phyloP scores from a whole-genome alignment of 257 asterid species.

The Jacaranda copaia region DNA sequence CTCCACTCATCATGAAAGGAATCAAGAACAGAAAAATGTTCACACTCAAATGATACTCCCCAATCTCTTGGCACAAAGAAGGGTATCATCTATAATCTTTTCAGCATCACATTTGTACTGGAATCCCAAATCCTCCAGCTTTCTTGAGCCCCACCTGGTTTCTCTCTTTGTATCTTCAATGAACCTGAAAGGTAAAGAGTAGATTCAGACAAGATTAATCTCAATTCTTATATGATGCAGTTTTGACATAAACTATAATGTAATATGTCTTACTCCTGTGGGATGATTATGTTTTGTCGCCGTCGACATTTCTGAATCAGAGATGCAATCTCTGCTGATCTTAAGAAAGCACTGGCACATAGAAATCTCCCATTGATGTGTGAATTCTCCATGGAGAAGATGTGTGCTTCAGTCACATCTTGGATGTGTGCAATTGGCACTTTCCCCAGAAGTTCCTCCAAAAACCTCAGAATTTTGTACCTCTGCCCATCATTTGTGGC shows the following conservation, averaged over 20 bases:
- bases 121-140: slow-evolving; percentile 63
- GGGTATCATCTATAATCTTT: slow-evolving; percentile 39
- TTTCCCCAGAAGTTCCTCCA: slow-evolving; percentile 63
- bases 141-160: slow-evolving; percentile 57
- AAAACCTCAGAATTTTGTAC: slow-evolving; percentile 42
- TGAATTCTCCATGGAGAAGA: slow-evolving; percentile 50
- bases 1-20: neutral
- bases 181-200: slow-evolving; percentile 41
- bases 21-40: neutral
- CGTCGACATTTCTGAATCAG: slow-evolving; percentile 37
- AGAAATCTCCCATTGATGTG: slow-evolving; percentile 56
- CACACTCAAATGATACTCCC: slow-evolving; percentile 19
- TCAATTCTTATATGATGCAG: too few species aligned
- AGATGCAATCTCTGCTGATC: slow-evolving; percentile 56
- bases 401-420: slow-evolving; percentile 62
- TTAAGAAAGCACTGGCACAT: slow-evolving; percentile 52
- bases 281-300: slow-evolving; percentile 34
- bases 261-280: slow-evolving; percentile 41
- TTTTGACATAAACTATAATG: neutral
- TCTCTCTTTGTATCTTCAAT: slow-evolving; percentile 56
- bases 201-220: neutral
- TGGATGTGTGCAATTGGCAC: slow-evolving; percentile 61
- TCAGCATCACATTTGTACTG: slow-evolving; percentile 48
- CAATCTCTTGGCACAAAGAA: slow-evolving; percentile 46
- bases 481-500: slow-evolving; percentile 15